Evolutionary conservation across 108 stramenopile species (phyloP).

Genomic region (Heterococcus sp.): DNA sequence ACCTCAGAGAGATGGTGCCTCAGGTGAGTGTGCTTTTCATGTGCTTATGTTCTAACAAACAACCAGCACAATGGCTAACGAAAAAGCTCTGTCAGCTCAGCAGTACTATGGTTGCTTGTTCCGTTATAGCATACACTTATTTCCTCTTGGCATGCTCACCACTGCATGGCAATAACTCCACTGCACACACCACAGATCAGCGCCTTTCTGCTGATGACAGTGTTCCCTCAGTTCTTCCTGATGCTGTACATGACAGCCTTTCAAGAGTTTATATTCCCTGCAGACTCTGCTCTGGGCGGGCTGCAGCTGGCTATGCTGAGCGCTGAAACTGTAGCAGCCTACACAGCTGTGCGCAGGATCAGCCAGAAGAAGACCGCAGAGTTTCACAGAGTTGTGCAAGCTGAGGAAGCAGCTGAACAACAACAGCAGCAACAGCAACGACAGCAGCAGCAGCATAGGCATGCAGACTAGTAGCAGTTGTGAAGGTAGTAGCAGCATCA

Average conservation of each 20-base stretch:
- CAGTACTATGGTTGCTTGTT: too few species aligned
- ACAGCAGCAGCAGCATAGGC: too few species aligned
- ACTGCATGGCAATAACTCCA: too few species aligned
- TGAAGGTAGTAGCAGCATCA: too few species aligned
- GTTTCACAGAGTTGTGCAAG: conserved; percentile 28
- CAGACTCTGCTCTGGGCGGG: conserved; percentile 11
- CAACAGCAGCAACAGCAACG: too few species aligned
- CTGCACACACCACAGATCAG: conserved; percentile 17
- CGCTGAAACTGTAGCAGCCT: neutral
- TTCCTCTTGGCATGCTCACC: too few species aligned
- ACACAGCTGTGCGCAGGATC: neutral
- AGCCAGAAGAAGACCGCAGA: conserved; percentile 28
- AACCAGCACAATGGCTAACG: too few species aligned
- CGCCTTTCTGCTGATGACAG: conserved; percentile 17
- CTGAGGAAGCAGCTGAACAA: conserved; percentile 9
- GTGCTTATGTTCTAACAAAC: too few species aligned
- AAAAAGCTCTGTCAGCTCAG: too few species aligned
- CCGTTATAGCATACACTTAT: too few species aligned
- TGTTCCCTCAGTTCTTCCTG: conserved; percentile 24
- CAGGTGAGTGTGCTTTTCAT: neutral
- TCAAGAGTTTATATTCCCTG: conserved; percentile 24
- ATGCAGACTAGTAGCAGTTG: too few species aligned
- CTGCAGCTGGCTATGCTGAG: conserved; percentile 6
- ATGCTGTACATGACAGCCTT: conserved; percentile 8
- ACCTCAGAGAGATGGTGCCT: conserved; percentile 37